phyloP scores from a whole-genome alignment of 2,329 filamentous ascomycete species.

The Colletotrichum filicis region DNA sequence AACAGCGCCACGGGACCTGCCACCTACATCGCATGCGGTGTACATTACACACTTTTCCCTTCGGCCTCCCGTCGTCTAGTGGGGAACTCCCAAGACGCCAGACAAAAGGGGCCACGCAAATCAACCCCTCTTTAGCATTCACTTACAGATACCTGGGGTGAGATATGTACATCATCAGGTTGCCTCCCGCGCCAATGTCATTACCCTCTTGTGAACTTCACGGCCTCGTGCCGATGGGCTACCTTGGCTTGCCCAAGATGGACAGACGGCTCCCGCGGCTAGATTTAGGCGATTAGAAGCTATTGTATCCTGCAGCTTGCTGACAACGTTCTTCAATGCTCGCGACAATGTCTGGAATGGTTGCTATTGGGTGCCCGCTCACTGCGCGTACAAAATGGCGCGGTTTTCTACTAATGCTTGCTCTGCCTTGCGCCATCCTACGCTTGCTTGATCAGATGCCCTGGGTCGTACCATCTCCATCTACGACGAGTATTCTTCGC shows the following conservation, averaged over 20 bases:
- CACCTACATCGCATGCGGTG: not conserved
- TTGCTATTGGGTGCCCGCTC: not conserved
- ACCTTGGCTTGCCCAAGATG: not conserved
- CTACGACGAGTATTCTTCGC: constrained; percentile 15
- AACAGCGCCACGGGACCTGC: constrained; percentile 23
- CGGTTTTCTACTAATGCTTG: not conserved
- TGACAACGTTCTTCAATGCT: not conserved
- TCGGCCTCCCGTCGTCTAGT: not conserved
- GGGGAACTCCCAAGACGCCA: constrained; percentile 16
- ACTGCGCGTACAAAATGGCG: not conserved
- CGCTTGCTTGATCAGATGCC: not conserved
- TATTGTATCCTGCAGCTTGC: not conserved
- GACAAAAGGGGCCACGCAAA: constrained; percentile 19
- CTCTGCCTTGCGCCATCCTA: not conserved
- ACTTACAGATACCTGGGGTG: not conserved
- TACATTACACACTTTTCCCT: not conserved
- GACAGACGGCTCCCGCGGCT: not conserved
- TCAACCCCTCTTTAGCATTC: constrained; percentile 1
- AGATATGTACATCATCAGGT: not conserved
- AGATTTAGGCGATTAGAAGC: not conserved
- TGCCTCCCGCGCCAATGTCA: not conserved
- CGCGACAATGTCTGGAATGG: not conserved
- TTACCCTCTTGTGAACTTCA: not conserved
- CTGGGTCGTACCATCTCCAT: not conserved
- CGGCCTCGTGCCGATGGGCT: not conserved